A percentile compares a stretch with the other conserved stretches of the same genome.
Evolutionary conservation across 2,329 filamentous ascomycete genomes (phyloP).

Genomic region (Cladosporium sp.): DNA sequence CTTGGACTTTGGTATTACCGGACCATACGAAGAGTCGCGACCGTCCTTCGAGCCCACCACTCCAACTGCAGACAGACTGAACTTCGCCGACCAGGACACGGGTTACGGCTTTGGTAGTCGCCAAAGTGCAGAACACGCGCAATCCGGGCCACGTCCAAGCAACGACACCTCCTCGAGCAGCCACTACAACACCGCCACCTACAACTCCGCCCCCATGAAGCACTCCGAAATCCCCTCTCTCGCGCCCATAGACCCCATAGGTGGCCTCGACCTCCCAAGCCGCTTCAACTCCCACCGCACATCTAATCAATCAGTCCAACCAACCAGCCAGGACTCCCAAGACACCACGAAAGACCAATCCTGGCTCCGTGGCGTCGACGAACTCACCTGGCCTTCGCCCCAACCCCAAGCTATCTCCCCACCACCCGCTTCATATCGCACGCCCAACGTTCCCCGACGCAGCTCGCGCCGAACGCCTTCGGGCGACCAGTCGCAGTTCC

Average conservation of each 20-base stretch:
- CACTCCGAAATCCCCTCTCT: constrained; percentile 29
- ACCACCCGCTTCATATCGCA: background rate
- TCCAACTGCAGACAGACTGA: constrained; percentile 11
- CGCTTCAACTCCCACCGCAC: constrained; percentile 31
- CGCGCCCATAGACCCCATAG: constrained; percentile 31
- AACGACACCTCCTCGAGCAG: constrained; percentile 1
- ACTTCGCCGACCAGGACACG: background rate
- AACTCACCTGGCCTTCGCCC: constrained; percentile 26
- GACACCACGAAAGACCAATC: constrained; percentile 21
- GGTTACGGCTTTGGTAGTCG: background rate
- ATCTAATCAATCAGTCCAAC: background rate
- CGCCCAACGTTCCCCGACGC: constrained; percentile 28
- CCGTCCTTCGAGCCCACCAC: constrained; percentile 17
- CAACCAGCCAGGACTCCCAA: background rate
- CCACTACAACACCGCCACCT: background rate
- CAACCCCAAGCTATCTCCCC: background rate
- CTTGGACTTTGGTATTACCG: constrained; percentile 30
- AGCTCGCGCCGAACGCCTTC: constrained; percentile 29
- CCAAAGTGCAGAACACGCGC: constrained; percentile 3
- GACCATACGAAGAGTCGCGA: constrained; percentile 11
- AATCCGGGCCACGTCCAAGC: constrained; percentile 7
- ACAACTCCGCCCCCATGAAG: background rate
- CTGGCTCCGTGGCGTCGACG: constrained; percentile 33
- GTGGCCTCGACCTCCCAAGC: constrained; percentile 34
- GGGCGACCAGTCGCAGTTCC: constrained; percentile 2